Evolutionary conservation across 106 monocot genomes (phyloP), one percentile per base, ranked within the genome.

Genomic region (Dioscorea zingiberensis): DNA sequence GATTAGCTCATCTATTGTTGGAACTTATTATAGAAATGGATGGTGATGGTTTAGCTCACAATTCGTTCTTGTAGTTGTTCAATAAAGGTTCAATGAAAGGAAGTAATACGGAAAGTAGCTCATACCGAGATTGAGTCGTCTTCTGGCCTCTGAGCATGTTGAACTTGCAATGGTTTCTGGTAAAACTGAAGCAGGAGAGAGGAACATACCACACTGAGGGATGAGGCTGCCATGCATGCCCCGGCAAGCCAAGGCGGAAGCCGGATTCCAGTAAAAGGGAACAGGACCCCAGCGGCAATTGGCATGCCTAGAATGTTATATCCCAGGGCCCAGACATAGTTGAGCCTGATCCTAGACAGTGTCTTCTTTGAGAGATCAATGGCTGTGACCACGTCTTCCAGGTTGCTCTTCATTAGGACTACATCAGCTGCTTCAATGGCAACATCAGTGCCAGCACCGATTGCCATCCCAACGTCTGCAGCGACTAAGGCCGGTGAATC

Each of bases 241-340:
- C 94, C 94, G 2, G 94, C 86, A 2, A 94, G 84, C 90, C 90
- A 94, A 8, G 90, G 90, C 3, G 94, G 90, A 44, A 94, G 68
- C 22, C 82, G 65, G 61, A 90, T 80, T 21, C 87, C 79, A 2
- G 72, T 77, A 60, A 82, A 80, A 0, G 90, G 94, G 61, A 71
- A 94, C 29, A 94, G 64, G 22, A 82, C 71, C 0, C 94, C 94
- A 16, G 87, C 94, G 27, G 90, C 90, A 0, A 94, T 51, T 0
- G 94, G 90, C 67, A 90, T 65, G 21, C 84, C 90, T 0, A 94
- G 77, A 6, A 94, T 47, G 44, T 90, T 90, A 70, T 94, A 94
- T 0, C 81, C 94, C 44, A 94, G 73, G 3, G 90, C 94, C 81
- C 86, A 90, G 1, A 94, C 77, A 29, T 94, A 94, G 73, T 94